phyloP scores from a whole-genome alignment of 768 basidiomycete genomes.

The Amanita pseudoporphyria region DNA sequence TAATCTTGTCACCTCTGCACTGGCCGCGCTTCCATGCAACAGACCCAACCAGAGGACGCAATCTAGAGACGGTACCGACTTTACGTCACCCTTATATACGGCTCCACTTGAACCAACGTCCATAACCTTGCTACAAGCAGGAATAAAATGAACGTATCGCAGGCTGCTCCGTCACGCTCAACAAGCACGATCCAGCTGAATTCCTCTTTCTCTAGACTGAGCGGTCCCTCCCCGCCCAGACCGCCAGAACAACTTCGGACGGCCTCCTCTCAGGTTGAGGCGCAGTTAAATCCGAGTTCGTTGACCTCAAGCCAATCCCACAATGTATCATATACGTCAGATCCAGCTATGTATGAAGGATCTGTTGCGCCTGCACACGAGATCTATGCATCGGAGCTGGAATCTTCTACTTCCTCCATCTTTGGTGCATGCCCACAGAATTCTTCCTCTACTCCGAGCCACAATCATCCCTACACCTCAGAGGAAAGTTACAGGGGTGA shows the following conservation, averaged over 20 bases:
- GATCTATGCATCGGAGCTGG: not conserved
- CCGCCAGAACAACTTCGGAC: constrained; percentile 41
- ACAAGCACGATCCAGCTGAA: not conserved
- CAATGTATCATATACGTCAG: not conserved
- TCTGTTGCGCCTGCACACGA: not conserved
- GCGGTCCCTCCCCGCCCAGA: constrained; percentile 12
- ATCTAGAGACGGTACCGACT: no score
- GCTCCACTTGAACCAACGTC: no score
- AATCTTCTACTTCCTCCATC: not conserved
- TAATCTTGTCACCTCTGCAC: no score
- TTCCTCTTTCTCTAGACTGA: not conserved
- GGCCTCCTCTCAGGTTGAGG: constrained; percentile 57
- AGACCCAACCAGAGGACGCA: no score
- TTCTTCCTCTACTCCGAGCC: not conserved
- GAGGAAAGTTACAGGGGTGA: not conserved
- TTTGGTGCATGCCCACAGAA: not conserved
- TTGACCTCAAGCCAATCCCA: constrained; percentile 3
- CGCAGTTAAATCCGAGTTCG: constrained; percentile 23
- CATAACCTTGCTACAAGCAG: no score
- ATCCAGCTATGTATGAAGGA: no score
- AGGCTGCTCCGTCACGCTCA: no score
- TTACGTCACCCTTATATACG: no score
- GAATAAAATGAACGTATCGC: no score
- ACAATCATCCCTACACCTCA: not conserved
- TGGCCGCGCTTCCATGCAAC: no score